Evolutionary conservation across 441 rosid species (phyloP), one percentile per base, ranked within the genome.

Genomic region (Syzygium malaccense): DNA sequence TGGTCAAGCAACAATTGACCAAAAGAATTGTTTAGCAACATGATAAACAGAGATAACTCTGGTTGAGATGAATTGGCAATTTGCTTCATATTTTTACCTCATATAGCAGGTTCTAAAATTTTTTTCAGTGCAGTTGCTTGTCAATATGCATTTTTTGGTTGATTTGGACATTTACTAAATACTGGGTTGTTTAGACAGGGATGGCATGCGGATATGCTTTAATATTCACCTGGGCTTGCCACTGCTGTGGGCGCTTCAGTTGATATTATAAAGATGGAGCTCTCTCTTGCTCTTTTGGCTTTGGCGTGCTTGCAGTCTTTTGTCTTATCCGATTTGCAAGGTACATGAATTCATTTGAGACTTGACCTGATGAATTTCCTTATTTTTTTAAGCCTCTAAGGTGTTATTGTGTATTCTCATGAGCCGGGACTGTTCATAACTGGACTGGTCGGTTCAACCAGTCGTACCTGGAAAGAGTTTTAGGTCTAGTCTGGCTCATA

Each of bases 301-400:
- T 88, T 95, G 89, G 88, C 93, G 85, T 93, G 91, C 90, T 93
- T 96, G 88, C 92, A 86, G 87, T 88, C 96, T 57, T 88, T 91
- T 91, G 97, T 90, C 45, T 89, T 90, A 56, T 93, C 97, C 51
- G 96, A 96, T 93, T 91, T 87, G 48, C 98, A 97, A 97, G 99
- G 99, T 97, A 91, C 37, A 26, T 83, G 45, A 30, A 86, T 80
- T 87, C 84, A 55, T 88, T 68, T 48, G 80, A 88, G n/a, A 68
- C 79, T 79, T 56, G 25, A 86, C 78, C 32, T 87, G 57, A 56
- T 85, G 56, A 30, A 57, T n/a, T 85, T 51, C n/a, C 28, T 48
- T 18, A 80, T 32, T 17, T 23, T 33, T 14, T 89, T 68, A 30
- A 86, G 58, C 45, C n/a, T 83, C 53, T 75, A 37, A 66, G 68